Percentiles rank a stretch among this genome's conserved stretches.
These are phyloP conservation scores for Xylariaceae sp. DNA, from an alignment of 2,329 filamentous ascomycete genomes.

Conservation along the genomic window DNA sequence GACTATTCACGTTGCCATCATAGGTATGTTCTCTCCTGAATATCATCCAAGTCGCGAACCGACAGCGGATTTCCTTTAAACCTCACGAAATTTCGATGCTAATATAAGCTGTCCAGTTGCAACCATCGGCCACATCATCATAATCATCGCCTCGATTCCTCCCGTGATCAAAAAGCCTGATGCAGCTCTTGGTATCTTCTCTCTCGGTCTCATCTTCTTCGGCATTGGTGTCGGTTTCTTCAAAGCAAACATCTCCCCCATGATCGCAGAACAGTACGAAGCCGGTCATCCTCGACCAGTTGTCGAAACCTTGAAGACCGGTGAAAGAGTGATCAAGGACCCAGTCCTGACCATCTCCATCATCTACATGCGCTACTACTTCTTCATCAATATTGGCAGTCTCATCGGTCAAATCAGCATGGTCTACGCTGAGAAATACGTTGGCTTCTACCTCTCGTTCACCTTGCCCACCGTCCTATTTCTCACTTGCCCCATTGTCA, in stretches of 20 bases:
- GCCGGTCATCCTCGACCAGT: slow-evolving; percentile 49
- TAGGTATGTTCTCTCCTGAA: slow-evolving; percentile 6
- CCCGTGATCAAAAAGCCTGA: slow-evolving; percentile 48
- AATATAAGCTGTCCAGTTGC: slow-evolving; percentile 37
- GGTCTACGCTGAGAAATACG: slow-evolving; percentile 60
- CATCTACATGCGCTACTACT: slow-evolving; percentile 69
- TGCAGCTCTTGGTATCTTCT: slow-evolving; percentile 52
- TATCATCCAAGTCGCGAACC: neutral
- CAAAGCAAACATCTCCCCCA: slow-evolving; percentile 57
- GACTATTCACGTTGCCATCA: slow-evolving; percentile 45
- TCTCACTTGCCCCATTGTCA: slow-evolving; percentile 50
- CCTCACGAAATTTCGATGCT: neutral
- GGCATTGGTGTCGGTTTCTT: slow-evolving; percentile 63
- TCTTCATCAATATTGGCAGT: slow-evolving; percentile 71
- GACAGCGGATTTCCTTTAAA: neutral
- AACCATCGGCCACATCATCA: slow-evolving; percentile 53
- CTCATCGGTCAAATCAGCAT: slow-evolving; percentile 43
- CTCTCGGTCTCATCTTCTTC: slow-evolving; percentile 51
- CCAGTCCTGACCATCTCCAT: slow-evolving; percentile 61
- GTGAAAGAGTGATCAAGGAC: slow-evolving; percentile 60
- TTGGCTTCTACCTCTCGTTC: slow-evolving; percentile 58
- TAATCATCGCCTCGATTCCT: slow-evolving; percentile 56
- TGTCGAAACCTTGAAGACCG: slow-evolving; percentile 44
- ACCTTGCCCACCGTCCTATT: slow-evolving; percentile 52
- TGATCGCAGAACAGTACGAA: slow-evolving; percentile 63